Conservation (phyloP, 2,329 filamentous ascomycete genomes). For the Camillea tinctor region DNA sequence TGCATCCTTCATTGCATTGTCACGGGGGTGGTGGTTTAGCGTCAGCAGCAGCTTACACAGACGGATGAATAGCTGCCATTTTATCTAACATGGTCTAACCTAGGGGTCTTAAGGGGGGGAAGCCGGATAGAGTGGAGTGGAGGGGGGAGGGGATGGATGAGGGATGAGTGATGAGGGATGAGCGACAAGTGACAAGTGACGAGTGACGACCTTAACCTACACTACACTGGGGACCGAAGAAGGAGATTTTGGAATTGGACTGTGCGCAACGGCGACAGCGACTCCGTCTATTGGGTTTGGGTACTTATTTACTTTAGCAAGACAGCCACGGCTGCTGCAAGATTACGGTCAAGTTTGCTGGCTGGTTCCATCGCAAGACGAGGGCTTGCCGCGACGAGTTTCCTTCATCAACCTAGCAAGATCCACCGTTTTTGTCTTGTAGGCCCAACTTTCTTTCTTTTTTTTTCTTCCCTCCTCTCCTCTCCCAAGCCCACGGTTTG, state of each 20-base stretch:
- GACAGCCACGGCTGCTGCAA: not conserved
- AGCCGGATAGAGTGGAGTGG: too few species aligned
- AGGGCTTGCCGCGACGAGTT: not conserved
- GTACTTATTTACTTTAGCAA: not conserved
- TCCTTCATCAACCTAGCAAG: not conserved
- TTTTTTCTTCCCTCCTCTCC: not conserved
- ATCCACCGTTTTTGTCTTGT: not conserved
- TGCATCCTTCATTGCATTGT: not conserved
- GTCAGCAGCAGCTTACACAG: not conserved
- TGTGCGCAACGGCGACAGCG: not conserved
- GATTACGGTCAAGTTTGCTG: not conserved
- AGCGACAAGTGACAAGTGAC: too few species aligned
- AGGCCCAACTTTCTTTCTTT: not conserved
- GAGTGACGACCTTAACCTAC: too few species aligned
- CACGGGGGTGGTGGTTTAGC: not conserved
- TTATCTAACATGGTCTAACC: not conserved
- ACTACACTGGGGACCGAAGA: too few species aligned
- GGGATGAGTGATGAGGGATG: too few species aligned
- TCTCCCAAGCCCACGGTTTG: not conserved
- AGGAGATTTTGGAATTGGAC: not conserved
- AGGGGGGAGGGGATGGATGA: too few species aligned
- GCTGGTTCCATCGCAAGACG: not conserved
- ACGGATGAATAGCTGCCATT: not conserved
- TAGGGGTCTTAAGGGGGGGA: too few species aligned
- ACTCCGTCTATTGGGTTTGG: not conserved